phyloP scores from a whole-genome alignment of 1,284 basidiomycete genomes.

The Cutaneotrichosporon dermatis region DNA sequence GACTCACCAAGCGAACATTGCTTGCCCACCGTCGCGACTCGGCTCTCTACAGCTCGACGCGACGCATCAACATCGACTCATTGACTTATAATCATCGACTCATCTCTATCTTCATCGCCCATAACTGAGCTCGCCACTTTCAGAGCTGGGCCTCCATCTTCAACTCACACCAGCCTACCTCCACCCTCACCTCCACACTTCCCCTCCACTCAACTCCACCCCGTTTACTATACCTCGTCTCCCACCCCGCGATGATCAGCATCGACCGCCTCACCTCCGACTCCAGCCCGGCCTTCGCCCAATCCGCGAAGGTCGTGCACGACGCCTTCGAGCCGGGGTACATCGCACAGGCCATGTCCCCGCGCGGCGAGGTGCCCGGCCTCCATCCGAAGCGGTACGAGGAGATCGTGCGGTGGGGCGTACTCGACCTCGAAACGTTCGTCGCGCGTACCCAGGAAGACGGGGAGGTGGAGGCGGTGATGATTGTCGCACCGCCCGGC shows the following conservation, averaged over 20 bases:
- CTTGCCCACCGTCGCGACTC: too few relatives aligned
- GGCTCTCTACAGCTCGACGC: too few relatives aligned
- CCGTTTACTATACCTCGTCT: too few relatives aligned
- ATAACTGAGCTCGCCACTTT: too few relatives aligned
- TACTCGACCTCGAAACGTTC: background rate
- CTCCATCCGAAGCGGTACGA: background rate
- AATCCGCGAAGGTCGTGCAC: background rate
- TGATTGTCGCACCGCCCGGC: background rate
- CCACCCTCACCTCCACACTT: too few relatives aligned
- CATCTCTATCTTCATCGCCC: too few relatives aligned
- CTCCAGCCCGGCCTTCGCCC: background rate
- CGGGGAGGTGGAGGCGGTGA: background rate
- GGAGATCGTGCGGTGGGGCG: background rate
- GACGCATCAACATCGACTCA: too few relatives aligned
- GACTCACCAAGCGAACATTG: too few relatives aligned
- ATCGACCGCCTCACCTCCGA: background rate
- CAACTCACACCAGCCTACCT: too few relatives aligned
- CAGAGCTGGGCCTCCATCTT: too few relatives aligned
- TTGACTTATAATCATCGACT: too few relatives aligned
- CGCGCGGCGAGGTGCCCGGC: background rate
- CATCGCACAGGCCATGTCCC: constrained; percentile 1
- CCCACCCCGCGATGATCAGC: background rate
- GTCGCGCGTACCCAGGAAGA: background rate
- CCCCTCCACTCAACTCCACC: too few relatives aligned
- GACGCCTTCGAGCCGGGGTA: constrained; percentile 2